A percentile compares a stretch with the other conserved stretches of the same genome.
phyloP scores from a whole-genome alignment of 768 basidiomycete genomes.

The Suillus fuscotomentosus region DNA sequence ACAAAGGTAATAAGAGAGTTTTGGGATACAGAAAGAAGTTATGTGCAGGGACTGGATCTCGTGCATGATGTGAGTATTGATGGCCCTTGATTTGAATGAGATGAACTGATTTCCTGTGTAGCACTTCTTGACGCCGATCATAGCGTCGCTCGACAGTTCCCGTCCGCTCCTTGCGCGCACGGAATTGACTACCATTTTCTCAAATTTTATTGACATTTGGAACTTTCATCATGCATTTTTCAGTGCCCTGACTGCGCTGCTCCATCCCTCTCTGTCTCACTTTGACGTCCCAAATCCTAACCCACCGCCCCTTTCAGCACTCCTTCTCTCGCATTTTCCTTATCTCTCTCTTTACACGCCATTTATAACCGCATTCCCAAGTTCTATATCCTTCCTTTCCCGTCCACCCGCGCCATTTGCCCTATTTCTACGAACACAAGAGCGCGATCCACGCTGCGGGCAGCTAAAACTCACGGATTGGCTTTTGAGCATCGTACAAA shows the following conservation, averaged over 20 bases:
- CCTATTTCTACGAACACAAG: conserved; percentile 59
- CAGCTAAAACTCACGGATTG: conserved; percentile 80
- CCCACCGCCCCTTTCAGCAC: conserved; percentile 48
- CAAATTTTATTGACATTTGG: conserved; percentile 91
- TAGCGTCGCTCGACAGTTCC: conserved; percentile 66
- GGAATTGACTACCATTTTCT: conserved; percentile 73
- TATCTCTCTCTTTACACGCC: conserved; percentile 87
- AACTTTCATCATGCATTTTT: conserved; percentile 80
- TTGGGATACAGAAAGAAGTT: conserved; percentile 76
- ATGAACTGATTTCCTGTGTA: conserved; percentile 28
- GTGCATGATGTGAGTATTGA: conserved; percentile 65
- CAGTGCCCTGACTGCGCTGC: conserved; percentile 50
- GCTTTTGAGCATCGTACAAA: conserved; percentile 83
- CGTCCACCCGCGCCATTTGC: conserved; percentile 50
- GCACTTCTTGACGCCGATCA: conserved; percentile 83
- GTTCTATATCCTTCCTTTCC: conserved; percentile 52
- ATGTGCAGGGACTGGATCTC: conserved; percentile 79
- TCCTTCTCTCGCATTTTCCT: conserved; percentile 80
- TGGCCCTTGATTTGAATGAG: neutral
- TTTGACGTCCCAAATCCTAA: conserved; percentile 17
- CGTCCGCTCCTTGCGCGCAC: conserved; percentile 68
- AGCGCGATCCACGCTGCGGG: conserved; percentile 67
- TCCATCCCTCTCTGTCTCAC: conserved; percentile 16
- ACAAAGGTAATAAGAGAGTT: conserved; percentile 77
- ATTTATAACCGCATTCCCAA: conserved; percentile 77